Base-by-base conservation (phyloP, 2,329 filamentous ascomycete species). In the Zasmidium citrigriseum region DNA sequence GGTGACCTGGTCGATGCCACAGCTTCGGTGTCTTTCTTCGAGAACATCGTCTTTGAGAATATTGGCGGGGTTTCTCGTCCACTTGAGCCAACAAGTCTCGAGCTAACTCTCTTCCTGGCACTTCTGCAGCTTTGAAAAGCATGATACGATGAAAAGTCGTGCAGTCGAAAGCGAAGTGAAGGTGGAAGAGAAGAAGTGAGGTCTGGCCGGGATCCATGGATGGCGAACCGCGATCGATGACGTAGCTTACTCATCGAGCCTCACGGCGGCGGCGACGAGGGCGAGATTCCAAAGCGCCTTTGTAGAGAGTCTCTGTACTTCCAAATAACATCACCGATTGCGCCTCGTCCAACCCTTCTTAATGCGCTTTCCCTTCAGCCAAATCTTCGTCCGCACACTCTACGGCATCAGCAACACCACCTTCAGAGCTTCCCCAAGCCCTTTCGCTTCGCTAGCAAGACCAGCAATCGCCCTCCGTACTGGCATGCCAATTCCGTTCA, bases 401-500 rank as follows among this genome's bases (percentile, higher is more conserved):
- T 76, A 80, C 71, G 72, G 78, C 48, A 72, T 78, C 68, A 72
- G 72, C 62, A 82, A 80, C 71, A 75, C 76, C 44, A 80, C 76
- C 9, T 51, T 70, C 27, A 66, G 69, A 48, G 49, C 69, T 16
- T 54, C 65, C 23, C 59, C 68, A 29, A 61, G 58, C 27, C 59
- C 64, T 4, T 60, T 63, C 25, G 54, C 75, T 23, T 65, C 73
- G 58, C 68, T 59, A 64, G 67, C 59, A 64, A 67, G 56, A 70
- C 70, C 62, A 54, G 64, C 68, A 18, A 68, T 64, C 64, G 53
- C 64, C 72, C 29, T 72, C 68, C 66, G 75, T 68, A 68, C 75
- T 64, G 67, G 89, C 68, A 91, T 93, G 85, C 87, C 90, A 54
- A 88, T 96, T 69, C 89, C 92, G 1, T 90, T 96, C 66, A 70